phyloP scores from a whole-genome alignment of 176 grass and related monocot genomes.

The Saccharum officinarum region DNA sequence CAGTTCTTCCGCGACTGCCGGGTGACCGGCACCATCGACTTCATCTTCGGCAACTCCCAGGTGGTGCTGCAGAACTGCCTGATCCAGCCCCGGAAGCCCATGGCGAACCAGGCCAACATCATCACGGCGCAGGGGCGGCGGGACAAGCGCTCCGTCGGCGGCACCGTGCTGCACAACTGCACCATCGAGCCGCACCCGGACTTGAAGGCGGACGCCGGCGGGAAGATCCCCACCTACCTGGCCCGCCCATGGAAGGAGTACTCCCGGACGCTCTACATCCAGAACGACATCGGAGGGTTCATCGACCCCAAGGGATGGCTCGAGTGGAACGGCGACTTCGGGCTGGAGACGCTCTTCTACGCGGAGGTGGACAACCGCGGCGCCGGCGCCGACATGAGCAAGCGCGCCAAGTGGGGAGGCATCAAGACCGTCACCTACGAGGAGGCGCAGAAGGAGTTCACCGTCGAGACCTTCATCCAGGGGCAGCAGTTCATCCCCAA shows the following conservation, averaged over 20 bases:
- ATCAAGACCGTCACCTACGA: slow-evolving; percentile 57
- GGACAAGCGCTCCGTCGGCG: slow-evolving; percentile 50
- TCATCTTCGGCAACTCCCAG: slow-evolving; percentile 80
- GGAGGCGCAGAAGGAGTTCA: slow-evolving; percentile 63
- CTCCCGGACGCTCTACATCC: slow-evolving; percentile 74
- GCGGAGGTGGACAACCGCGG: slow-evolving; percentile 78
- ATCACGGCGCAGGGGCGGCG: slow-evolving; percentile 71
- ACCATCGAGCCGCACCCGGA: slow-evolving; percentile 62
- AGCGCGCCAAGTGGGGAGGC: slow-evolving; percentile 76
- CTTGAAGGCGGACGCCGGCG: slow-evolving; percentile 23
- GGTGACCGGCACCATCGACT: slow-evolving; percentile 57
- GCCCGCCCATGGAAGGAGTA: slow-evolving; percentile 86
- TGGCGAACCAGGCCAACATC: slow-evolving; percentile 74
- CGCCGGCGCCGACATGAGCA: slow-evolving; percentile 54
- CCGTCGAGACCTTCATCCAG: slow-evolving; percentile 68
- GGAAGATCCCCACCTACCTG: slow-evolving; percentile 62
- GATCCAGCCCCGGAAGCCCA: slow-evolving; percentile 54
- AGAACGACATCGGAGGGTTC: slow-evolving; percentile 71
- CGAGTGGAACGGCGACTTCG: slow-evolving; percentile 77
- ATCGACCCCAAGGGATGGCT: slow-evolving; percentile 72
- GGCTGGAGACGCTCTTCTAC: slow-evolving; percentile 80
- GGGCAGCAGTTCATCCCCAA: slow-evolving; percentile 61
- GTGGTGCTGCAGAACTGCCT: slow-evolving; percentile 71
- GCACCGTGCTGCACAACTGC: slow-evolving; percentile 75
- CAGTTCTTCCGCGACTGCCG: slow-evolving; percentile 85